Evolutionary conservation across 331 rosid genomes (phyloP), one percentile per base, ranked within the genome.

Genomic region (Quercus tomentella): DNA sequence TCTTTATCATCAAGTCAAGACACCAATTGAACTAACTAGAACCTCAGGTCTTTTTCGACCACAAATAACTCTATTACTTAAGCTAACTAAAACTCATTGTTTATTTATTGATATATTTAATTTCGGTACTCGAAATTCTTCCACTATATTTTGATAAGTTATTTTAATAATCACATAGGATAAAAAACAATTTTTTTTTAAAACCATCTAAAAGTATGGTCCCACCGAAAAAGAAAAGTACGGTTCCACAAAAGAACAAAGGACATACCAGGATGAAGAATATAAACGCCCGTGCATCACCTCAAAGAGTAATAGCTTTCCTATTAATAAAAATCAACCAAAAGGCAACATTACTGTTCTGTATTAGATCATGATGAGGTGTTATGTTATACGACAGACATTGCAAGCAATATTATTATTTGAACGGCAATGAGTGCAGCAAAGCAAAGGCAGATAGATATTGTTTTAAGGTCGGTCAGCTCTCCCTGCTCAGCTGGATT

Each of bases 41-140:
- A 41, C 0, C 0, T 8, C 0, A 2, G 0, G 3, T 41, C 12
- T 41, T 0, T 2, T 41, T 41, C 1, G 0, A 41, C 0, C 12
- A 41, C 3, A 41, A 8, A 0, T 8, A 41, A 41, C 3, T 2
- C 12, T 8, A 2, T 3, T 41, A 0, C 3, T 41, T 2, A 8
- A 7, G 3, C 3, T 41, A 41, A 41, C 1, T 41, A 9, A 41
- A 41, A 41, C 12, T 41, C 3, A 41, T 1, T 41, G 1, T 8
- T 41, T 8, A 41, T 41, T 41, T 41, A 41, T 41, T 41, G 12
- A 41, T 41, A 41, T 41, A 8, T 41, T 41, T 41, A 41, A 41
- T 41, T 0, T 41, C 12, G 1, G 45, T 41, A 0, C 45, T 8
- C 11, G 3, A 41, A 41, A 41, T 8, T 8, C 45, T 8, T 8